phyloP scores from a whole-genome alignment of 768 basidiomycete species.

The Xanthoconium stramineum region DNA sequence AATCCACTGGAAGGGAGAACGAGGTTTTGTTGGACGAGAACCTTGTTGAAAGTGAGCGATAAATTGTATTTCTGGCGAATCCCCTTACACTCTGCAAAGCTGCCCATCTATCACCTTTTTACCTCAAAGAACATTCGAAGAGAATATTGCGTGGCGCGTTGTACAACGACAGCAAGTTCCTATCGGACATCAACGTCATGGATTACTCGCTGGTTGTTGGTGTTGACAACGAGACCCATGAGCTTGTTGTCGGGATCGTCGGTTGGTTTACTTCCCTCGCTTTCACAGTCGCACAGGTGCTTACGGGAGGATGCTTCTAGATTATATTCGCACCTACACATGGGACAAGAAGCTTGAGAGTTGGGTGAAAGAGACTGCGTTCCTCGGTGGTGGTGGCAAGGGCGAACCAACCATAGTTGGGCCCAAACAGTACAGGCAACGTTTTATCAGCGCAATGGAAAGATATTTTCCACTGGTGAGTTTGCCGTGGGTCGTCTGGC shows the following conservation, averaged over 20 bases:
- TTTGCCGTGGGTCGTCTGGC: constrained; percentile 1
- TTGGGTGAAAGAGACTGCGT: constrained; percentile 95
- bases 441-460: constrained; percentile 86
- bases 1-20: constrained; percentile 84
- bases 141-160: constrained; percentile 86
- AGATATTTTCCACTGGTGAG: constrained; percentile 82
- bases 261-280: constrained; percentile 50
- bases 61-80: background rate
- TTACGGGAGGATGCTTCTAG: constrained; percentile 37
- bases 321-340: constrained; percentile 93
- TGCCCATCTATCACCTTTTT: constrained; percentile 84
- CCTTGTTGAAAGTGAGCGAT: constrained; percentile 73
- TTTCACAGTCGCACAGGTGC: background rate
- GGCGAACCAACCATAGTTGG: constrained; percentile 97
- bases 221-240: constrained; percentile 83
- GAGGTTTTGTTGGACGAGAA: constrained; percentile 97
- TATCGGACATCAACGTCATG: constrained; percentile 94
- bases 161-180: constrained; percentile 93
- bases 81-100: constrained; percentile 42
- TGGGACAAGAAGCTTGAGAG: constrained; percentile 99
- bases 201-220: constrained; percentile 97
- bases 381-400: constrained; percentile 76
- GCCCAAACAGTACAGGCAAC: constrained; percentile 88
- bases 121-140: constrained; percentile 95
- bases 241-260: constrained; percentile 95